These are phyloP conservation scores for Adansonia gregorii DNA, from an alignment of 441 rosid species.

Conservation along the genomic window DNA sequence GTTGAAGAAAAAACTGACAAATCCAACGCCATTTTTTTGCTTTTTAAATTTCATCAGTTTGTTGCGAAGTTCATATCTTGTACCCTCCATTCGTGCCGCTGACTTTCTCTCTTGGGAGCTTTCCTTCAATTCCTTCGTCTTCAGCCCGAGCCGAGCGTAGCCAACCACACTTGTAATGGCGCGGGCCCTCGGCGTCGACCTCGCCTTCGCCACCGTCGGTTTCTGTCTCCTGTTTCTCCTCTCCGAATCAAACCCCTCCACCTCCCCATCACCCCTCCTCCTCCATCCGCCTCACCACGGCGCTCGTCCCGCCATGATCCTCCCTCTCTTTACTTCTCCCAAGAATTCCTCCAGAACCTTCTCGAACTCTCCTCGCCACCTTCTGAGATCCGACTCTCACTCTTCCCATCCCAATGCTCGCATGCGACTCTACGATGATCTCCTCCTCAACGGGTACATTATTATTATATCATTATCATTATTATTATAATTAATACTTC, in stretches of 20 bases:
- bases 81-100: neutral
- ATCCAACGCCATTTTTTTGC: too few species aligned
- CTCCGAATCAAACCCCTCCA: slow-evolving; percentile 34
- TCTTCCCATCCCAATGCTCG: slow-evolving; percentile 57
- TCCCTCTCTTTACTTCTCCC: slow-evolving; percentile 65
- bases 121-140: neutral
- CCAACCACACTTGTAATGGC: slow-evolving; percentile 32
- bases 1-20: too few species aligned
- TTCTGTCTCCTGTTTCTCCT: slow-evolving; percentile 25
- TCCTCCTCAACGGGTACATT: slow-evolving; percentile 72
- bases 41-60: neutral
- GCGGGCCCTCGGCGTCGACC: slow-evolving; percentile 17
- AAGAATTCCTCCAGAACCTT: slow-evolving; percentile 41
- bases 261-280: slow-evolving; percentile 32
- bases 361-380: slow-evolving; percentile 53
- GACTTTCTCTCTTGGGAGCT: slow-evolving; percentile 18
- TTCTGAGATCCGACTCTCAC: slow-evolving; percentile 46
- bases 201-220: slow-evolving; percentile 24
- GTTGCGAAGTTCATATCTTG: slow-evolving; percentile 16
- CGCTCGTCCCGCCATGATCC: slow-evolving; percentile 54
- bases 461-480: neutral
- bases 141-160: slow-evolving; percentile 3
- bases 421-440: slow-evolving; percentile 94
- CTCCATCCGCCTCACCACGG: slow-evolving; percentile 34
- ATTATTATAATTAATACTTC: neutral